Evolutionary conservation across 2,329 filamentous ascomycete species (phyloP), one percentile per base, ranked within the genome.

Genomic region (Aspergillus puulaauensis): DNA sequence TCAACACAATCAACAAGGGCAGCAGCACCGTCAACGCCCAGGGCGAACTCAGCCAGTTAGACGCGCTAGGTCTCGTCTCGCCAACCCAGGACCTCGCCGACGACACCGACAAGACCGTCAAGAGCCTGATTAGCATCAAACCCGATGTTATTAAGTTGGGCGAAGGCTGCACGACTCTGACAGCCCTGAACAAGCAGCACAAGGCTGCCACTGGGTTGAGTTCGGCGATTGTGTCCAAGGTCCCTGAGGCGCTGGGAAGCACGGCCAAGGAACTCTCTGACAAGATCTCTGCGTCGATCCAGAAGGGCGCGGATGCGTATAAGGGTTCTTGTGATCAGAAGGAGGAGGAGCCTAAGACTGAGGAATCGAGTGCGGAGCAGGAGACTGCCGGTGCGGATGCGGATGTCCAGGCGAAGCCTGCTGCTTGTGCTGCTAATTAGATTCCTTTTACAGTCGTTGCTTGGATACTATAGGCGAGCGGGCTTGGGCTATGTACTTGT

Each of bases 201-300:
- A n/a, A 24, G 11, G 54, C 47, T 17, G 48, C 54, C 0, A 39
- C 24, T 6, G 31, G 5, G 2, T 23, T 56, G 14, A 11, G 41
- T 8, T 19, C 14, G 9, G 48, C 54, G 6, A 19, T 56, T n/a
- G 44, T 51, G 11, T 9, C 40, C 33, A 56, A 56, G 48, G 54
- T 56, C 3, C 54, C 54, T 8, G n/a, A 5, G 2, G 31, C 40
- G 6, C 58, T 70, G n/a, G 12, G 57, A 6, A 49, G 57, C 6
- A 53, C 69, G 40, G 67, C 70, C 14, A 11, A 44, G 6, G 6
- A 60, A 1, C 66, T 72, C 24, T 45, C 65, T 14, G 50, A 57
- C 12, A 68, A 64, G 45, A 66, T 73, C 55, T 59, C 64, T 48
- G 54, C 60, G 15, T 62, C 65, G 35, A 69, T 73, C 49, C 62